Conservation (phyloP, 73 alveolate species). For the Symbiodinium pilosum region DNA sequence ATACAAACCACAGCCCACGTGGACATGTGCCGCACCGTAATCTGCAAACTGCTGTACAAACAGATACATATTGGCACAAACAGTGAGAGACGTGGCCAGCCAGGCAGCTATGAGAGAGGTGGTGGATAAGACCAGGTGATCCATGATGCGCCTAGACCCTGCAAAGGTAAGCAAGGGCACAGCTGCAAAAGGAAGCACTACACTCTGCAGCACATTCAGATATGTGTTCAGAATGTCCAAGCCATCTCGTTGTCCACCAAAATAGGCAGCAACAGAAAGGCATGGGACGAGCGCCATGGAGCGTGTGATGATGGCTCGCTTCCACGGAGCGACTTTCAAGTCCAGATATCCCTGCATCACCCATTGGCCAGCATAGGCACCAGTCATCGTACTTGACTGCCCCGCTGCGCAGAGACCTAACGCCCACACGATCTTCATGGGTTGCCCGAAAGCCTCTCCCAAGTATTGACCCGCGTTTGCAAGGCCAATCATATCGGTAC, state of each 20-base stretch:
- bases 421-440: conserved; percentile 95
- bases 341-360: conserved; percentile 95
- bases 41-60: not conserved
- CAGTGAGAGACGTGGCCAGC: conserved; percentile 3
- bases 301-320: conserved; percentile 96
- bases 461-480: conserved; percentile 75
- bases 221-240: conserved; percentile 68
- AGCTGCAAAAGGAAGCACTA: conserved; percentile 97
- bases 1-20: not conserved
- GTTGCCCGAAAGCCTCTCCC: conserved; percentile 95
- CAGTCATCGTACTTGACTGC: conserved; percentile 97
- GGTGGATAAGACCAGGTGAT: not conserved
- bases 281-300: conserved; percentile 96
- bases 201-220: conserved; percentile 95
- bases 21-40: not conserved
- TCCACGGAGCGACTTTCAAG: conserved; percentile 85
- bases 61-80: conserved; percentile 33
- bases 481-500: conserved; percentile 44
- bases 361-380: conserved; percentile 97
- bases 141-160: conserved; percentile 26
- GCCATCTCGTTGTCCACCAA: conserved; percentile 44
- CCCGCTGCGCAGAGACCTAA: conserved; percentile 95
- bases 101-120: not conserved
- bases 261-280: conserved; percentile 59
- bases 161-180: conserved; percentile 96